Evolutionary conservation across 345 rosid genomes (phyloP).

Genomic region (Salix arbutifolia): DNA sequence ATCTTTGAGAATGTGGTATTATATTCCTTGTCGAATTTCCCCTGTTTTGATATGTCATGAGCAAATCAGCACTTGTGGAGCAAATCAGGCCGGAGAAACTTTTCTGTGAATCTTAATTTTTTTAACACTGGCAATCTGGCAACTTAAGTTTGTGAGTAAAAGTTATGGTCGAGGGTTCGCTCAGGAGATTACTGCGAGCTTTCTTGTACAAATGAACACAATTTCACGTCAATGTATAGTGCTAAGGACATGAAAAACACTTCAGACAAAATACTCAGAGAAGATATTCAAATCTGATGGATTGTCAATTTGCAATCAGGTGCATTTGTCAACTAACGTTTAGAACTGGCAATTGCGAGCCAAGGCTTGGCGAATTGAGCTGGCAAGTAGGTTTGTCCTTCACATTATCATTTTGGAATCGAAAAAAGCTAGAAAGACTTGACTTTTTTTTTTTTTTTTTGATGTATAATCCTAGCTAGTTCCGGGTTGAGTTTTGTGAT

Average conservation of each 20-base stretch:
- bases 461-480: too few species aligned
- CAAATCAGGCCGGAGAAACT: too few species aligned
- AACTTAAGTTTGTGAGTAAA: neutral
- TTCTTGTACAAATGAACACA: neutral
- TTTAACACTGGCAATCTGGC: too few species aligned
- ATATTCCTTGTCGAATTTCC: neutral
- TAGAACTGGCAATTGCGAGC: neutral
- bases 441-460: too few species aligned
- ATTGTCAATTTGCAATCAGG: neutral
- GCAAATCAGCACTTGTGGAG: too few species aligned
- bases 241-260: neutral
- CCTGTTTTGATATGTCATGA: neutral
- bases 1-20: neutral
- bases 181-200: neutral
- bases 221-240: neutral
- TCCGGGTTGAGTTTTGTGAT: too few species aligned
- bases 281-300: neutral
- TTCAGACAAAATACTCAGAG: neutral
- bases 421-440: too few species aligned
- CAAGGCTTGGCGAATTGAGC: neutral
- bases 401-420: neutral
- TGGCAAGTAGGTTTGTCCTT: neutral
- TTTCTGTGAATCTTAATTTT: too few species aligned
- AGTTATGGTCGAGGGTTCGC: neutral
- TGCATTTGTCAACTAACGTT: neutral